These are phyloP conservation scores for Pichia sp. DNA, from an alignment of 1,139 yeast species.

Conservation along the genomic window DNA sequence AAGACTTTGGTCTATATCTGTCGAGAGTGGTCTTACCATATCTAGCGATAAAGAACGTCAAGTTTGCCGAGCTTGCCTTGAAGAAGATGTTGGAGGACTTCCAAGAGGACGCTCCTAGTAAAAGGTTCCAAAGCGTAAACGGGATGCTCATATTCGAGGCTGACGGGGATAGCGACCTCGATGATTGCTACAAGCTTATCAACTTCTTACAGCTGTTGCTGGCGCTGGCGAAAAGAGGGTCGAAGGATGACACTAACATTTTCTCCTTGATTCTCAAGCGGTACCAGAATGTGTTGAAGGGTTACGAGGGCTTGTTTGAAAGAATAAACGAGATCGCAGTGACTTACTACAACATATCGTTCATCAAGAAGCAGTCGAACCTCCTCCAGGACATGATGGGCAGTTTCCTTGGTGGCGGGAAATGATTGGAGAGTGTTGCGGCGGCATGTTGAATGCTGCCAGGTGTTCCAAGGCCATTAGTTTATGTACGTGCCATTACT, in stretches of 20 bases:
- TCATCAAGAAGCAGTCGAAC: conserved; percentile 55
- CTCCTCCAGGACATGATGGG: conserved; percentile 85
- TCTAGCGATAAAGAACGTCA: conserved; percentile 26
- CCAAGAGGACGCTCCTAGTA: conserved; percentile 6
- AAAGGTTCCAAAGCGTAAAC: conserved; percentile 15
- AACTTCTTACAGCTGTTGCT: conserved; percentile 70
- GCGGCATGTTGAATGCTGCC: too few relatives aligned
- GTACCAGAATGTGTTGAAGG: conserved; percentile 38
- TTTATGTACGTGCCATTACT: too few relatives aligned
- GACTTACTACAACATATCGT: conserved; percentile 51
- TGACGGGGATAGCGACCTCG: conserved; percentile 19
- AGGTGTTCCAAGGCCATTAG: too few relatives aligned
- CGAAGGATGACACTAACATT: conserved; percentile 30
- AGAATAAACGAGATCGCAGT: conserved; percentile 44
- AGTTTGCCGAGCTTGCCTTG: conserved; percentile 25
- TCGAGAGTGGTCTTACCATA: conserved; percentile 31
- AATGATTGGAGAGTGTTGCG: not conserved
- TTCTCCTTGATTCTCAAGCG: conserved; percentile 29
- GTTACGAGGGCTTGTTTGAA: conserved; percentile 46
- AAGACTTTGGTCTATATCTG: conserved; percentile 24
- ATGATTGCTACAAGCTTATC: conserved; percentile 37
- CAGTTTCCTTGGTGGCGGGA: conserved; percentile 49
- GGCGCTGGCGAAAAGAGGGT: conserved; percentile 54
- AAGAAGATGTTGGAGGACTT: conserved; percentile 20
- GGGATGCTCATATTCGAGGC: conserved; percentile 20